phyloP scores from a whole-genome alignment of 2,329 filamentous ascomycete species.

The Clarireedia paspali region DNA sequence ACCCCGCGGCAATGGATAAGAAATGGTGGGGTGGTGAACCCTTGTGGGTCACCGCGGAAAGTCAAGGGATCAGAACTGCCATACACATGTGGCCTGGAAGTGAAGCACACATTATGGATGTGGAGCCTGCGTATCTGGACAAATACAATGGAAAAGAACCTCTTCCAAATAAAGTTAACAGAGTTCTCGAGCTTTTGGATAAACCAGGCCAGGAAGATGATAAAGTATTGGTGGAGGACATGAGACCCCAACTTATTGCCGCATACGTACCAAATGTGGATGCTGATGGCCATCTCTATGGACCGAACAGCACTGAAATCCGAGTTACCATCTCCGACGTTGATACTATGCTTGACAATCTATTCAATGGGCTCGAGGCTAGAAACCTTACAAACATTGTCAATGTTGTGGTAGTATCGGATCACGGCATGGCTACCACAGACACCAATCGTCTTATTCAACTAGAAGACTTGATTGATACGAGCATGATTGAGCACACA shows the following conservation, averaged over 20 bases:
- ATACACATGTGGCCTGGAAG: conserved; percentile 99
- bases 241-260: conserved; percentile 82
- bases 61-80: conserved; percentile 67
- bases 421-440: conserved; percentile 97
- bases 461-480: conserved; percentile 80
- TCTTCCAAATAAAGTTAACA: conserved; percentile 66
- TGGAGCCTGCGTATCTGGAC: conserved; percentile 75
- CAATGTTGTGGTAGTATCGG: conserved; percentile 92
- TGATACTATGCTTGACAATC: conserved; percentile 70
- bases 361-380: conserved; percentile 68
- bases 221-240: conserved; percentile 40
- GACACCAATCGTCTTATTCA: conserved; percentile 74
- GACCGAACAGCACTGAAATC: conserved; percentile 93
- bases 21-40: conserved; percentile 97
- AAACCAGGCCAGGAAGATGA: conserved; percentile 63
- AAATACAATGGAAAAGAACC: conserved; percentile 73
- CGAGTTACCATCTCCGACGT: conserved; percentile 67
- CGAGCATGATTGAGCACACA: conserved; percentile 67
- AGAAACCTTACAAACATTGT: conserved; percentile 85
- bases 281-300: conserved; percentile 75
- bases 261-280: conserved; percentile 95
- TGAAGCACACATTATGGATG: conserved; percentile 72
- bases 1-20: conserved; percentile 64
- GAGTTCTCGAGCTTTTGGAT: conserved; percentile 79
- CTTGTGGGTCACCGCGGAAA: conserved; percentile 88